A percentile compares a stretch with the other conserved stretches of the same genome.
phyloP scores from a whole-genome alignment of 2,329 filamentous ascomycete species.

The Fusarium albidum region DNA sequence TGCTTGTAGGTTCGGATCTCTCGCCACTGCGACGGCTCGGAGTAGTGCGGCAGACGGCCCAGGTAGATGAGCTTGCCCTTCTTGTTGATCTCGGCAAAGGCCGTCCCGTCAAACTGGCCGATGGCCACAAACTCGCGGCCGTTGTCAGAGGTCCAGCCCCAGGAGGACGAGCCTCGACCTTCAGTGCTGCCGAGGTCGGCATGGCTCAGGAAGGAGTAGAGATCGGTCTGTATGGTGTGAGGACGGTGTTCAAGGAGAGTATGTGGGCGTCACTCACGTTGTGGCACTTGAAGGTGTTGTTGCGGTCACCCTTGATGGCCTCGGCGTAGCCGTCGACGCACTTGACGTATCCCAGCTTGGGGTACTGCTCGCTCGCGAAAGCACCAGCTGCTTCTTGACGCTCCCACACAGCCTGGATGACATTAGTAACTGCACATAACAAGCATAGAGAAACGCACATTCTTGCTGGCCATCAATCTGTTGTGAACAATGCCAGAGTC shows the following conservation, averaged over 20 bases:
- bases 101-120: conserved; percentile 58
- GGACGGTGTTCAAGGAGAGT: too few relatives aligned
- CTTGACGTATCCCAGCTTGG: conserved; percentile 47
- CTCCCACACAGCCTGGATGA: conserved; percentile 43
- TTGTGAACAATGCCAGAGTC: conserved; percentile 34
- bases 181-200: conserved; percentile 57
- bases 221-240: conserved; percentile 46
- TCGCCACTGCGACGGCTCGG: conserved; percentile 47
- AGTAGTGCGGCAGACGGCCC: conserved; percentile 55
- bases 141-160: conserved; percentile 57
- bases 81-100: conserved; percentile 56
- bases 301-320: conserved; percentile 54
- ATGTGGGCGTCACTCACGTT: conserved; percentile 45
- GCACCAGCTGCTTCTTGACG: conserved; percentile 44
- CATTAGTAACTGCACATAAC: fast-evolving
- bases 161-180: conserved; percentile 49
- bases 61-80: conserved; percentile 56
- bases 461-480: conserved; percentile 28
- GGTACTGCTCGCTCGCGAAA: conserved; percentile 47
- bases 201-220: conserved; percentile 65
- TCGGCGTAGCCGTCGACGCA: conserved; percentile 54
- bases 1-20: conserved; percentile 52
- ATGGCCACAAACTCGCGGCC: conserved; percentile 60
- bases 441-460: background rate
- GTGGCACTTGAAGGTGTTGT: conserved; percentile 58